Conservation (phyloP, 2,329 filamentous ascomycete species). For the Diatrype stigma region DNA sequence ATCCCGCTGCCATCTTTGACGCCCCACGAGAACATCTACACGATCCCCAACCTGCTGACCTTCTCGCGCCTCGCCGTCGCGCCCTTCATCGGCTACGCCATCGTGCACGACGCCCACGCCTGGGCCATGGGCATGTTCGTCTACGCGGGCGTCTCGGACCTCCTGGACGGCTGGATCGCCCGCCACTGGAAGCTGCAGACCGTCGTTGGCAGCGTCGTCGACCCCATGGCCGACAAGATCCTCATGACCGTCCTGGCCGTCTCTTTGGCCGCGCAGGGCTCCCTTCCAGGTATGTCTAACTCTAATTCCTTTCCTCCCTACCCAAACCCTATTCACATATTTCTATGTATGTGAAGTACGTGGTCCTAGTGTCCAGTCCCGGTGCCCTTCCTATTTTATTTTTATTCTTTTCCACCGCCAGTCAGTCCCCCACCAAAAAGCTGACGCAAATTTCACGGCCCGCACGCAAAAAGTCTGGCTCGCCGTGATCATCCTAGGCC, state of each 20-base stretch:
- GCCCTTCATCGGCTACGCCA: conserved; percentile 81
- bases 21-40: conserved; percentile 88
- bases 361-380: too few relatives aligned
- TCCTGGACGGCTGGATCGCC: conserved; percentile 92
- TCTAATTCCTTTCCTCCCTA: too few relatives aligned
- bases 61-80: conserved; percentile 79
- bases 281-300: conserved; percentile 69
- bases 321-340: too few relatives aligned
- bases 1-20: conserved; percentile 28
- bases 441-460: too few relatives aligned
- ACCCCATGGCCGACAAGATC: conserved; percentile 94
- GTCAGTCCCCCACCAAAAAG: too few relatives aligned
- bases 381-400: conserved; percentile 26
- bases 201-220: conserved; percentile 89
- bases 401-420: too few relatives aligned
- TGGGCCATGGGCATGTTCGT: conserved; percentile 82
- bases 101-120: conserved; percentile 76
- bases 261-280: conserved; percentile 76
- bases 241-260: conserved; percentile 93
- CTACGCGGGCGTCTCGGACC: conserved; percentile 86
- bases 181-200: conserved; percentile 83
- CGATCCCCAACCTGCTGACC: conserved; percentile 89
- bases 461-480: conserved; percentile 83
- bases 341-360: too few relatives aligned
- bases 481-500: conserved; percentile 82